Base-by-base conservation (phyloP, 192 early-diverging fungal species). In the Coemansia javaensis region DNA sequence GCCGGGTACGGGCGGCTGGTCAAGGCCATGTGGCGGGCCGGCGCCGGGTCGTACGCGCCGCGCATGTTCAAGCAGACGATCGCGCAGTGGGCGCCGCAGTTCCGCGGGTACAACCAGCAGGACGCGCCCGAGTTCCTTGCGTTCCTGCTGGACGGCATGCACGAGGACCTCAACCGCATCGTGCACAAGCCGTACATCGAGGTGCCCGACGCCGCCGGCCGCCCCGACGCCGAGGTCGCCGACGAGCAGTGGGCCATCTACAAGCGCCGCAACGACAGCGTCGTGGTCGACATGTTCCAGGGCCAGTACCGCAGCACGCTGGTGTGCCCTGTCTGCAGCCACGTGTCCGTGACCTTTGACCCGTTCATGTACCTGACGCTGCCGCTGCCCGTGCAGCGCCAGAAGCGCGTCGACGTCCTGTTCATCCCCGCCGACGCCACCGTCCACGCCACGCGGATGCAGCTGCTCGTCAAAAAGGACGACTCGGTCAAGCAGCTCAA, bases 121-220 rank as follows among this genome's bases (percentile, higher is more conserved):
- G 87, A 93, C 61, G 88, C 89, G 22, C 89, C 88, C 51, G 90
- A 93, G 72, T 79, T 93, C 10, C 63, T 91, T 32, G 80, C 78
- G 13, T 91, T 83, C 33, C 63, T 93, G 24, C 68, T 93, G 15
- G 90, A 93, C 56, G 88, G 89, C 0, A 57, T 93, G 37, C 90
- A 93, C 55, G 90, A 93, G 53, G 90, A 93, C 32, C 66, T 93
- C 34, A 91, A 93, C 58, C 77, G 89, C 12, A 87, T 93, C 31
- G 36, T 69, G 36, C 79, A 84, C 36, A 91, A 89, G 39, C 86
- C 86, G 1, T 93, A 88, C 59, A 76, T 88, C 20, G 86, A 91
- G 47, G 59, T 77, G 7, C 85, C 86, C n/a, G 88, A 93, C 42
- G 82, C 82, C 27, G 75, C 82, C 33, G 81, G 79, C 5, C 58